Evolutionary conservation across 2,329 filamentous ascomycete genomes (phyloP).

Genomic region (Colletotrichum limetticola): DNA sequence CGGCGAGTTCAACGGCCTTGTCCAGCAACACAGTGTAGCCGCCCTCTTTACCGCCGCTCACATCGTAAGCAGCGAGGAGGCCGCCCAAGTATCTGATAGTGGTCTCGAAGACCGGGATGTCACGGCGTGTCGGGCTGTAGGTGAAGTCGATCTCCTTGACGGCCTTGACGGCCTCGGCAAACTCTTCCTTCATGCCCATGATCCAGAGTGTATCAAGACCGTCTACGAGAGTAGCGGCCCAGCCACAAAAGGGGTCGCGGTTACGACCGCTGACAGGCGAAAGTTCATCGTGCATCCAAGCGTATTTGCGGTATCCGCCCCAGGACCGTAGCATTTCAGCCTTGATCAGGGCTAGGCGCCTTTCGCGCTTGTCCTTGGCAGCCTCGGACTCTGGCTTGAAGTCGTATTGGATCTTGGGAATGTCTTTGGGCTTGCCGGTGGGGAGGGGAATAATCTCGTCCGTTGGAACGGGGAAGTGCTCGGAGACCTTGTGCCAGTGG

Average conservation of each 20-base stretch:
- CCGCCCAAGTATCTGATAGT: constrained; percentile 93
- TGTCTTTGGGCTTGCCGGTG: constrained; percentile 72
- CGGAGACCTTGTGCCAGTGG: constrained; percentile 80
- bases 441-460: constrained; percentile 81
- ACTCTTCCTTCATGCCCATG: constrained; percentile 82
- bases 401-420: constrained; percentile 80
- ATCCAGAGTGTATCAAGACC: constrained; percentile 87
- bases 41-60: constrained; percentile 71
- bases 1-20: constrained; percentile 83
- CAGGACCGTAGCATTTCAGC: constrained; percentile 82
- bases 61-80: constrained; percentile 85
- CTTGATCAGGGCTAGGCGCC: constrained; percentile 75
- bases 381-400: constrained; percentile 74
- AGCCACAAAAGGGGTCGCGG: constrained; percentile 88
- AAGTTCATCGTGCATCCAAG: constrained; percentile 90
- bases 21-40: constrained; percentile 75
- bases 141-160: constrained; percentile 86
- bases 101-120: constrained; percentile 93
- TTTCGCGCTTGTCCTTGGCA: constrained; percentile 70
- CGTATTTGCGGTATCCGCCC: constrained; percentile 81
- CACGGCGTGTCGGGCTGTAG: constrained; percentile 65
- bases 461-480: constrained; percentile 80
- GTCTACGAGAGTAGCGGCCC: constrained; percentile 90
- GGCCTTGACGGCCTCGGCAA: constrained; percentile 78
- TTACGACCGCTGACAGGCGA: constrained; percentile 74